phyloP scores from a whole-genome alignment of 306 rosid genomes.

The Mimosa pudica region DNA sequence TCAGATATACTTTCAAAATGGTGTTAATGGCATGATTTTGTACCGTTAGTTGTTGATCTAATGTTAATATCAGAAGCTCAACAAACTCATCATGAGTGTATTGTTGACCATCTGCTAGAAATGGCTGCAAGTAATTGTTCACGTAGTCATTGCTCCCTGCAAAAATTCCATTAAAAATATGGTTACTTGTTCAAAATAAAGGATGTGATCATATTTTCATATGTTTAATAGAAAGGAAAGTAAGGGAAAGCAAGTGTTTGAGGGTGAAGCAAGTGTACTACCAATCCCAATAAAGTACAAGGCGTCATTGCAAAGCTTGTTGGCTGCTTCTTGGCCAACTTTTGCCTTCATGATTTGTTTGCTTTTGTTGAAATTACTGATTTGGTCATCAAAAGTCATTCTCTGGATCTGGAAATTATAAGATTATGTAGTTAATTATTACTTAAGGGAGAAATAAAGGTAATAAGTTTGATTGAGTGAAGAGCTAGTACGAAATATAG shows the following conservation, averaged over 20 bases:
- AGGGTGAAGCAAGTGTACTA: conserved; percentile 11
- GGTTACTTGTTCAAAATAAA: neutral
- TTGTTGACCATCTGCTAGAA: conserved; percentile 74
- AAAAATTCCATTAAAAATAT: neutral
- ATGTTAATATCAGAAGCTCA: conserved; percentile 54
- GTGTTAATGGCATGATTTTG: neutral
- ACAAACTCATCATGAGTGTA: conserved; percentile 77
- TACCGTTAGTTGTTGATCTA: conserved; percentile 62
- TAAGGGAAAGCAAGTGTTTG: neutral
- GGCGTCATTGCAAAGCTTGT: conserved; percentile 65
- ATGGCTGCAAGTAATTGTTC: conserved; percentile 87
- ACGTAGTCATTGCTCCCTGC: conserved; percentile 91
- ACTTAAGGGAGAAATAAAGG: neutral
- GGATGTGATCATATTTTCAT: neutral
- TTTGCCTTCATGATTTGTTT: conserved; percentile 50
- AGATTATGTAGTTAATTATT: neutral
- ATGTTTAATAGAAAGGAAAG: neutral
- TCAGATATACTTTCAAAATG: neutral
- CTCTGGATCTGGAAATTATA: conserved; percentile 60
- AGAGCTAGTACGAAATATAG: conserved; percentile 61
- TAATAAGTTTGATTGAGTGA: conserved; percentile 11
- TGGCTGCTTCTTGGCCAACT: conserved; percentile 56
- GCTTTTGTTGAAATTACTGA: conserved; percentile 53
- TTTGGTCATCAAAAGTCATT: conserved; percentile 77
- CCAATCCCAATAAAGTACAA: conserved; percentile 80